Evolutionary conservation across 31 red algal genomes (phyloP).

Genomic region (Endocladia muricata): DNA sequence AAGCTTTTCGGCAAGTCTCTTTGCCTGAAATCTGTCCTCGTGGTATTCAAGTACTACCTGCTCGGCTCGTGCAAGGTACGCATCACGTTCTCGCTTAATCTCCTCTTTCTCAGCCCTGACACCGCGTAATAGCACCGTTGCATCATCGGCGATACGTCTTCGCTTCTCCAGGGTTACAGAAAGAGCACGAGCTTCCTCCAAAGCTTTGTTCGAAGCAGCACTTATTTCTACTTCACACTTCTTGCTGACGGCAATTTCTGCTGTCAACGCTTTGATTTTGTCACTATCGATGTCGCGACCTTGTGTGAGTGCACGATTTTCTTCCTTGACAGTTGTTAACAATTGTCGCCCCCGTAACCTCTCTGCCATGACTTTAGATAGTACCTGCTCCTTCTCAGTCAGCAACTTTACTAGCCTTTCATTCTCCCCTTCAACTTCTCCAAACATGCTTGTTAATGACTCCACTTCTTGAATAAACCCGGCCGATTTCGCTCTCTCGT

Average conservation of each 20-base stretch:
- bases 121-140: constrained; percentile 26
- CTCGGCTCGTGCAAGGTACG: constrained; percentile 42
- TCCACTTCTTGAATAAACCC: constrained; percentile 72
- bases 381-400: constrained; percentile 69
- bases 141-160: constrained; percentile 52
- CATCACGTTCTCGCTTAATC: constrained; percentile 60
- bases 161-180: constrained; percentile 46
- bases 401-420: constrained; percentile 49
- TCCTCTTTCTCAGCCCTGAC: constrained; percentile 56
- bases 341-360: constrained; percentile 55
- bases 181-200: constrained; percentile 40
- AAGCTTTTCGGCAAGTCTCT: constrained; percentile 32
- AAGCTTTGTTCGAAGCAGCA: constrained; percentile 21
- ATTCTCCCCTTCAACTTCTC: constrained; percentile 58
- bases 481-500: constrained; percentile 44
- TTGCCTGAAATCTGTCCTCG: constrained; percentile 47
- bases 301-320: constrained; percentile 61
- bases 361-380: constrained; percentile 81
- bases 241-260: constrained; percentile 48
- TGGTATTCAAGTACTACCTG: constrained; percentile 23
- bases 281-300: constrained; percentile 58
- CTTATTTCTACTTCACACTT: constrained; percentile 45
- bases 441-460: constrained; percentile 54
- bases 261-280: constrained; percentile 64
- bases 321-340: constrained; percentile 69